Percentiles rank a stretch among this genome's conserved stretches.
These are phyloP conservation scores for Collybia sordida DNA, from an alignment of 768 basidiomycete genomes.

Conservation along the genomic window DNA sequence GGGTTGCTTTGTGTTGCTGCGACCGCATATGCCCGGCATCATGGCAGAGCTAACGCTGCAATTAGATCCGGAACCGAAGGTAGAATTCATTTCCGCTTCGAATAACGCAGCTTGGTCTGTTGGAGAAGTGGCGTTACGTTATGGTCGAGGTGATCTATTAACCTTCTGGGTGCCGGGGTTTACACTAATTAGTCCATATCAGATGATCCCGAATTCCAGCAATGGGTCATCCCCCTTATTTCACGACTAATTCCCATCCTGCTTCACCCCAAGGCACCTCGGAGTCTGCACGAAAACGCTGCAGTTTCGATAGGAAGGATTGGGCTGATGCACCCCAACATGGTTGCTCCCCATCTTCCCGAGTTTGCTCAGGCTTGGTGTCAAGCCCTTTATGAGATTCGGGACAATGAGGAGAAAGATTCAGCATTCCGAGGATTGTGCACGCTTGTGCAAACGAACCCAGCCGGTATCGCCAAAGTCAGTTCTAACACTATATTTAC, in stretches of 20 bases:
- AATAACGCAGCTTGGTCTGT: conserved; percentile 99
- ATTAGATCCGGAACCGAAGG: conserved; percentile 89
- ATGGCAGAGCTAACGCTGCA: conserved; percentile 89
- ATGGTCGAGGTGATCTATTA: conserved; percentile 64
- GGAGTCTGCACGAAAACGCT: conserved; percentile 95
- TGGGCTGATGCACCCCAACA: conserved; percentile 85
- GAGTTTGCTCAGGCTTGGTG: conserved; percentile 97
- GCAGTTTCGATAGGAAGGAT: conserved; percentile 98
- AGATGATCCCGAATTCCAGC: conserved; percentile 87
- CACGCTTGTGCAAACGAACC: conserved; percentile 92
- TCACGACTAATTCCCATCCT: conserved; percentile 90
- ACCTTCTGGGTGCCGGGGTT: background rate
- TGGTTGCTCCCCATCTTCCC: conserved; percentile 86
- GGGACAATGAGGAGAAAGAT: conserved; percentile 99
- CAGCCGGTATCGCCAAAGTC: conserved; percentile 90
- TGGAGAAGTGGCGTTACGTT: conserved; percentile 94
- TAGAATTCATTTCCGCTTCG: conserved; percentile 94
- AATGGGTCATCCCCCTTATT: conserved; percentile 88
- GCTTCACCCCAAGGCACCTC: conserved; percentile 87
- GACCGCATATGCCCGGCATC: conserved; percentile 83
- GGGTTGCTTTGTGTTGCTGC: conserved; percentile 85
- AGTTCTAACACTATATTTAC: conserved; percentile 20
- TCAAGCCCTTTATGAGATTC: conserved; percentile 94
- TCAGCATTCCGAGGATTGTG: conserved; percentile 98
- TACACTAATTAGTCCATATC: conserved; percentile 4